Evolutionary conservation across 139 green algal species (phyloP), one percentile per base, ranked within the genome.

Genomic region (Dunaliella primolecta): DNA sequence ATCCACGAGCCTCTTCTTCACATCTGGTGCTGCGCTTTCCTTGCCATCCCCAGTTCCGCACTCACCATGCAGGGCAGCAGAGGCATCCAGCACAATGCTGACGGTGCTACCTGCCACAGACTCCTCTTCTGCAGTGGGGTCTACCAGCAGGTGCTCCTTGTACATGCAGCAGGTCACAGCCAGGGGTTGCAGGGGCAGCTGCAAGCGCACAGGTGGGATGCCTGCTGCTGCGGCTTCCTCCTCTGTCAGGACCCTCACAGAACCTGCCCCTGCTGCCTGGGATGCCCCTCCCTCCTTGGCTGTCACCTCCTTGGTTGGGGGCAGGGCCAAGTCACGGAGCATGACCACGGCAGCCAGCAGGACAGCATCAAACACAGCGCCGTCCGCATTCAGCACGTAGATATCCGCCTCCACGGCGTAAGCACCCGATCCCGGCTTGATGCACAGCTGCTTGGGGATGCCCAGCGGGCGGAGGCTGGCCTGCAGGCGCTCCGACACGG

Each of bases 351-450:
- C 85, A 0, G 94, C 94, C 24, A 97, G 88, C 82, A 97, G 82
- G 25, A 81, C 82, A 25, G 89, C 91, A 37, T 97, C 94, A 1
- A 94, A 35, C 15, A 97, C 55, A 0, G 76, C 64, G 71, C 94
- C 94, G 82, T 94, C 93, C 46, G 89, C 89, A 56, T 96, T 91
- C 27, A 97, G 87, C 1, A 97, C 82, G 82, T 96, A 95, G 0
- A 96, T 33, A 82, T 96, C 92, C 1, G 97, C 38, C 74, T 91
- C 90, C 1, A 90, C 76, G 15, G 83, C 78, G 91, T 93, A 97
- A 0, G 88, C 91, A 7, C 92, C 91, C 38, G 86, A 88, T n/a
- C 91, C 90, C 7, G 80, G 30, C 0, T 82, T 80, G 36, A 98
- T 95, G 86, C 89, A 94, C 33, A 98, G 90, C 85, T 95, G 84